Percentiles rank a stretch among this genome's conserved stretches.
phyloP scores from a whole-genome alignment of 75 land plant species.

The Azolla pinnata region DNA sequence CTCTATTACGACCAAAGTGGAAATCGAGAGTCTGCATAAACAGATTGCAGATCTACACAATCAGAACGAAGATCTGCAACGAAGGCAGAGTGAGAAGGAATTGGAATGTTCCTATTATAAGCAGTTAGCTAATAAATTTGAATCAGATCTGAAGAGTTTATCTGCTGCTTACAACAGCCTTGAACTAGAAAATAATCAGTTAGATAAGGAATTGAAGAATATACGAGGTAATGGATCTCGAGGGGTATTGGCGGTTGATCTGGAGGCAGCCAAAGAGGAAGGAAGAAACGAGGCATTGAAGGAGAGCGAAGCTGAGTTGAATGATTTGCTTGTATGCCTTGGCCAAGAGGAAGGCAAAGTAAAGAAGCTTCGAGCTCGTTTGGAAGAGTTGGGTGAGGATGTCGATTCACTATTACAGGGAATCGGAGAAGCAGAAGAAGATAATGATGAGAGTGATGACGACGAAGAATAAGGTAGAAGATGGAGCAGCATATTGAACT shows the following conservation, averaged over 20 bases:
- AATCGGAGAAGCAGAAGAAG: constrained; percentile 63
- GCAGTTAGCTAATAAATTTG: constrained; percentile 52
- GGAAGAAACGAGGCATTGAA: constrained; percentile 82
- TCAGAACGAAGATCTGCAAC: constrained; percentile 35
- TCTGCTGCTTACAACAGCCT: constrained; percentile 95
- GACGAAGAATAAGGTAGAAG: too few relatives aligned
- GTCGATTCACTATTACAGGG: constrained; percentile 80
- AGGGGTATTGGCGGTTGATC: constrained; percentile 13
- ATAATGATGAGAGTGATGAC: constrained; percentile 52
- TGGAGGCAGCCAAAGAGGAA: constrained; percentile 69
- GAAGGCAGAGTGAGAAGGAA: constrained; percentile 54
- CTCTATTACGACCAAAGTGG: constrained; percentile 36
- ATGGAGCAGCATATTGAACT: too few relatives aligned
- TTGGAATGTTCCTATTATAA: constrained; percentile 38
- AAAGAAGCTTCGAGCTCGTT: constrained; percentile 67
- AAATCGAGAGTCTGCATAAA: constrained; percentile 44
- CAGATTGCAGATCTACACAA: constrained; percentile 62
- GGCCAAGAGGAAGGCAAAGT: constrained; percentile 99
- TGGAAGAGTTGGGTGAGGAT: constrained; percentile 90
- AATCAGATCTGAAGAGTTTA: constrained; percentile 67
- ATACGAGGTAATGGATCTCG: constrained; percentile 24
- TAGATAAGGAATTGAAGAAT: constrained; percentile 62
- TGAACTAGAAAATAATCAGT: constrained; percentile 62
- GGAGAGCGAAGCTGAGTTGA: constrained; percentile 83
- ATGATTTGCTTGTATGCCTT: constrained; percentile 89